Evolutionary conservation across 495 filamentous ascomycete species (phyloP), one percentile per base, ranked within the genome.

Genomic region (Aspergillus hancockii): DNA sequence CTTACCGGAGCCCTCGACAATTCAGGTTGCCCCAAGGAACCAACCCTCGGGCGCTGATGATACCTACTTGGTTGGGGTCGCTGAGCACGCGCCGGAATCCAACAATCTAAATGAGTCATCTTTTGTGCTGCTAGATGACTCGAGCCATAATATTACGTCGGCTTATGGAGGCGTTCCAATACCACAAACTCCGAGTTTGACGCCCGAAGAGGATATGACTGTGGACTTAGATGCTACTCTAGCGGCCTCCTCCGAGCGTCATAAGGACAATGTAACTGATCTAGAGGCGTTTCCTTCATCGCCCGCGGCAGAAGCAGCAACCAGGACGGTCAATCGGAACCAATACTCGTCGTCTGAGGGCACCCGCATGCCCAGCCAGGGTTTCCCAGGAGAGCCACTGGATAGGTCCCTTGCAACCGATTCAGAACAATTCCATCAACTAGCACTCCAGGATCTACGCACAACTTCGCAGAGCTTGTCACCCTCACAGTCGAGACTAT

Each of bases 231-330:
- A 75, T 13, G 67, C 64, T 25, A 66, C 67, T 12, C 53, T 64
- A n/a, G 66, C 62, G 45, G 58, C 63, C 22, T 53, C 58, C 10
- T 58, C 63, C 36, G 67, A 58, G 21, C 63, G 70, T 18, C 76
- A 77, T 22, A 63, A 61, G 19, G 75, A 70, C 22, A 79, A 83
- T 54, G 85, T 83, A 0, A 84, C 84, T 13, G 79, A 80, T 4
- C 67, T 88, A 3, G 87, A 90, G 64, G 80, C 76, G 9, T 72
- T 86, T 51, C 79, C 79, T 8, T 90, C 88, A 4, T 90, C 88
- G 8, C 89, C 89, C 14, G 83, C 85, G 0, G 83, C 84, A 9
- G 86, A 85, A 2, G 86, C 85, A 0, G 80, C 84, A 12, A 82
- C 81, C 32, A 77, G 88, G 58, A 82, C 79, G 2, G 68, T 81